Evolutionary conservation across 192 early-diverging fungal species (phyloP).

Genomic region (Globomyces pollinis-pini): DNA sequence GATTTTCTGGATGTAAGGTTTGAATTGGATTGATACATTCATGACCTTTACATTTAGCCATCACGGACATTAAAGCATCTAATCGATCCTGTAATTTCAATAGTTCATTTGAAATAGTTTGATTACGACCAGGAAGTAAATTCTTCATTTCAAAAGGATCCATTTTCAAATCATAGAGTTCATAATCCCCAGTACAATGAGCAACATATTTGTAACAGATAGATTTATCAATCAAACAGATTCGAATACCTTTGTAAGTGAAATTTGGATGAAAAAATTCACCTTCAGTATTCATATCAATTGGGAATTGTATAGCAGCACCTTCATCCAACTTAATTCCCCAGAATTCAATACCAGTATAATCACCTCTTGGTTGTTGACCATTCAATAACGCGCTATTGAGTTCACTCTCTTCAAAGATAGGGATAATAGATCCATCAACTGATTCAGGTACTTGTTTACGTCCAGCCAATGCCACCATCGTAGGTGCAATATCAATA

Average conservation of each 20-base stretch:
- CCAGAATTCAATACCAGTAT: not conserved
- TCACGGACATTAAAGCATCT: not conserved
- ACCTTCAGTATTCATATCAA: not conserved
- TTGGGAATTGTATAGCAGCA: not conserved
- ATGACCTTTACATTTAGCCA: not conserved
- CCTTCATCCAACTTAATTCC: not conserved
- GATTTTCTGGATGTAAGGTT: not conserved
- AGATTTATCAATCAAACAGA: not conserved
- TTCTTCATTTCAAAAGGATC: not conserved
- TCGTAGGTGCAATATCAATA: conserved; percentile 53
- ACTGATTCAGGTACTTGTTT: conserved; percentile 28
- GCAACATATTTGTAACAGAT: not conserved
- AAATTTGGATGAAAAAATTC: not conserved
- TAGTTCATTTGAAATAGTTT: not conserved
- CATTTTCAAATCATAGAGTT: not conserved
- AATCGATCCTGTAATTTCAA: not conserved
- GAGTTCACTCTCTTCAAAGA: conserved; percentile 31
- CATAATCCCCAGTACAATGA: not conserved
- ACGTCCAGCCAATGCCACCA: conserved; percentile 45
- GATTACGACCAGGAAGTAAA: not conserved
- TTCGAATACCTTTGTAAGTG: not conserved
- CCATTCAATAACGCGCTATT: too few species aligned
- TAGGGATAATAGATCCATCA: conserved; percentile 51
- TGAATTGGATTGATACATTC: not conserved
- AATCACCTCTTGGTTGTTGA: not conserved